Conservation (phyloP, 116 monocot species). For the Trichopus zeylanicus region DNA sequence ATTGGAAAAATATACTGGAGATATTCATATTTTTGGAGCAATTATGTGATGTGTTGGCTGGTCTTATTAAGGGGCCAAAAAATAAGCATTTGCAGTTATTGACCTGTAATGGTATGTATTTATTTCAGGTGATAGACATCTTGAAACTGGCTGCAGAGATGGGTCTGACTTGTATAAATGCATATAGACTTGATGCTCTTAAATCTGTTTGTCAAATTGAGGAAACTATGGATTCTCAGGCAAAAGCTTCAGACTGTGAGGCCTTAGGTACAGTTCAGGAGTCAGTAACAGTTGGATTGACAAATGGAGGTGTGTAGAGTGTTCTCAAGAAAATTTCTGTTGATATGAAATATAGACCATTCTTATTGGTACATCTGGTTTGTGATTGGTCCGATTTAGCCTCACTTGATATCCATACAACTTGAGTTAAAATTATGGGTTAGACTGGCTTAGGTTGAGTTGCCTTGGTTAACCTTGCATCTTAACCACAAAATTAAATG, state of each 20-base stretch:
- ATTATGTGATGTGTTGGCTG: not conserved
- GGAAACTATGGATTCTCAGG: slow-evolving; percentile 6
- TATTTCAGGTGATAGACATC: slow-evolving; percentile 81
- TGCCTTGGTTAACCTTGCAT: too few relatives aligned
- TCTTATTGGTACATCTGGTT: too few relatives aligned
- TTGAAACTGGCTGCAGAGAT: slow-evolving; percentile 77
- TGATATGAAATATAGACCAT: too few relatives aligned
- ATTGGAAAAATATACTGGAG: not conserved
- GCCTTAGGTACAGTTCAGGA: slow-evolving; percentile 6
- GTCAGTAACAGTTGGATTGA: not conserved
- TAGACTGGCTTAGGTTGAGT: too few relatives aligned
- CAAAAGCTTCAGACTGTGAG: slow-evolving; percentile 8
- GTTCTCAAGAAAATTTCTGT: too few relatives aligned
- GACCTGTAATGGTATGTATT: not conserved
- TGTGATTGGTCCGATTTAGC: too few relatives aligned
- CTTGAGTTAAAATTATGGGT: too few relatives aligned
- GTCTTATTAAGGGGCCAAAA: not conserved
- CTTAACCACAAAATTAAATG: too few relatives aligned
- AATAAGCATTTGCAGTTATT: not conserved
- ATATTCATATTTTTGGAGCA: not conserved
- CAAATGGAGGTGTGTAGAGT: not conserved
- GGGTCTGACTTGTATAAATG: slow-evolving; percentile 81
- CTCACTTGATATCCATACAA: too few relatives aligned
- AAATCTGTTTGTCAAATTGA: slow-evolving; percentile 44
- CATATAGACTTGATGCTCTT: slow-evolving; percentile 85